Base-by-base conservation (phyloP, 2,329 filamentous ascomycete genomes). In the Diaporthe sp. region DNA sequence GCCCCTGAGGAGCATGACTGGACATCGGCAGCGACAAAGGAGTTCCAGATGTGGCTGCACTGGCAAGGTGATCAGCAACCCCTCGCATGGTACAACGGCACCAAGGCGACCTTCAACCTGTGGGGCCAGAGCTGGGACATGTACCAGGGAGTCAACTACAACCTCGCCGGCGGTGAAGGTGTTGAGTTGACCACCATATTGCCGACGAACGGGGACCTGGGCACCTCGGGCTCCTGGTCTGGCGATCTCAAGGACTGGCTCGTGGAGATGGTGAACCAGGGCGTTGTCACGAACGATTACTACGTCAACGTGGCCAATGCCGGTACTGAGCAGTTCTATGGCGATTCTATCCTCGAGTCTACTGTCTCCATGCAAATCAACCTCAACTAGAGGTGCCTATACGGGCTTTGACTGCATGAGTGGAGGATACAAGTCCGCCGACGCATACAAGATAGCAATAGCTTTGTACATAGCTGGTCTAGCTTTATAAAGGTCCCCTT, bases 131-230 rank as follows among this genome's bases (percentile, higher is more conserved):
- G 59, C 27, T 72, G 71, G 71, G 61, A 72, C 47, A 72, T 72
- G 71, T 72, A 68, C 30, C 71, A 72, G 61, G 71, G 71, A 2
- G 42, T 72, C 71, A 72, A 72, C 61, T 72, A 72, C 71, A 68
- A 72, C 39, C 59, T 72, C 22, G 71, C 59, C 17, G 50, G 44
- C 10, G 71, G 71, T 22, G n/a, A 30, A 27, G 71, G 71, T 22
- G 71, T 72, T 15, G 35, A 72, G 39, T 19, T 72, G 59, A 72
- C 71, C 19, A 72, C 71, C 22, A 72, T 72, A 3, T 2, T 68
- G 22, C 71, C 71, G 5, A 42, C 50, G 25, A 13, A 25, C 27
- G 63, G 63, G n/a, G 44, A 72, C 22, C 44, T 68, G 3, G 71
- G 71, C 25, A 61, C 71, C 7, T 56, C 71, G 25, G 71, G 71